Evolutionary conservation across 164 flowering plant species (phyloP), one percentile per base, ranked within the genome.

Genomic region (Kingdonia uniflora): DNA sequence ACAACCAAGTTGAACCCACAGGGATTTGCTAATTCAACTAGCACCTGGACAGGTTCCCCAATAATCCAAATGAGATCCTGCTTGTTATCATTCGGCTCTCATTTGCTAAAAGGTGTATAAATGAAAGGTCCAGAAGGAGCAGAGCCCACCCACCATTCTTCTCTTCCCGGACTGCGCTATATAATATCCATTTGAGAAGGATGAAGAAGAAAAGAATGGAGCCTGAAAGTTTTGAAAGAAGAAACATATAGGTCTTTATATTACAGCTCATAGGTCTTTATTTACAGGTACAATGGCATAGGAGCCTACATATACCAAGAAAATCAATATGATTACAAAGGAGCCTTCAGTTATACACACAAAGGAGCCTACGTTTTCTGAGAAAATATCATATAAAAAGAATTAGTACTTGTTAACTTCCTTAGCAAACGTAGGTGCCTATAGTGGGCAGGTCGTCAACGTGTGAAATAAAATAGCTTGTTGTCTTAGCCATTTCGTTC

Each of bases 81-180:
- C 76, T 84, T 94, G 70, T 63, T 72, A 62, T 72, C 77, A 66
- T 52, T 76, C 52, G 82, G 41, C 19, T 89, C 95, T 42, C 95
- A 97, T 75, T 94, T 94, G 82, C 88, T 89, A 68, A 94, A 89
- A 52, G 99, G 99, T 21, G 99, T 94, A 69, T 94, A 94, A 55
- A 94, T 89, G 64, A 94, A 94, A 57, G 99, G 99, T 21, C 99
- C 99, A 14, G 97, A 75, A 51, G 96, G 91, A 68, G 95, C 97
- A 65, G 99, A 68, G 17, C 96, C 99, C 11, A 76, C 71, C 99
- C 99, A 94, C 97, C 99, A 94, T 61, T 94, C 97, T 56, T 84
- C 92, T 72, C 82, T 87, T 19, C 65, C 85, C 11, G 80, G 76
- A 75, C 74, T 81, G 45, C 96, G 85, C 63, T 94, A 87, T 52